Conservation (phyloP, 805 yeast species). For the Phaffomyces antillensis region DNA sequence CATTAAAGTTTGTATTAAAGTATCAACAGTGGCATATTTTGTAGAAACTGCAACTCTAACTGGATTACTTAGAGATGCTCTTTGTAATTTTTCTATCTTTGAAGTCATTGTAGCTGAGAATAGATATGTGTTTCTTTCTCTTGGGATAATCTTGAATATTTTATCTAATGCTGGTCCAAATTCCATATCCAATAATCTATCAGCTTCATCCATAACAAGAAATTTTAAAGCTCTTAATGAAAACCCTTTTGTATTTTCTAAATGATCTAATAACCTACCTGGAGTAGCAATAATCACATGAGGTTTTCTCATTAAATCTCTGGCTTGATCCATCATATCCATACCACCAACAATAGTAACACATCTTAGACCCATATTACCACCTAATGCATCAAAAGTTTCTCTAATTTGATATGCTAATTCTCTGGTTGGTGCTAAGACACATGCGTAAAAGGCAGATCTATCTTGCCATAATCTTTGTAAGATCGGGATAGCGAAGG, state of each 20-base stretch:
- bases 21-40: constrained; percentile 89
- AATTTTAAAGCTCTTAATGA: constrained; percentile 69
- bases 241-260: constrained; percentile 89
- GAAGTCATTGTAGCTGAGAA: constrained; percentile 98
- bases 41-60: constrained; percentile 86
- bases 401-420: constrained; percentile 85
- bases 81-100: constrained; percentile 87
- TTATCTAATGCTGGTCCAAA: constrained; percentile 92
- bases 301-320: constrained; percentile 89
- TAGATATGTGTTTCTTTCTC: constrained; percentile 73
- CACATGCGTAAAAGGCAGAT: constrained; percentile 81
- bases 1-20: constrained; percentile 82
- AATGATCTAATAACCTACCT: constrained; percentile 87
- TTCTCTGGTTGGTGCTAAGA: constrained; percentile 82
- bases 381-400: constrained; percentile 90
- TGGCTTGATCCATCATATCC: constrained; percentile 97
- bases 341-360: constrained; percentile 94
- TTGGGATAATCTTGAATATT: constrained; percentile 77
- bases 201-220: constrained; percentile 96
- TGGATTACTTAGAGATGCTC: constrained; percentile 86
- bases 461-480: constrained; percentile 89
- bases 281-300: constrained; percentile 96
- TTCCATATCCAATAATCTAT: constrained; percentile 89
- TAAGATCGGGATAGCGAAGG: constrained; percentile 92
- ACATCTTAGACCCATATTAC: constrained; percentile 85